These are phyloP conservation scores for Euphorbia peplus DNA, from an alignment of 345 rosid genomes.

Conservation along the genomic window DNA sequence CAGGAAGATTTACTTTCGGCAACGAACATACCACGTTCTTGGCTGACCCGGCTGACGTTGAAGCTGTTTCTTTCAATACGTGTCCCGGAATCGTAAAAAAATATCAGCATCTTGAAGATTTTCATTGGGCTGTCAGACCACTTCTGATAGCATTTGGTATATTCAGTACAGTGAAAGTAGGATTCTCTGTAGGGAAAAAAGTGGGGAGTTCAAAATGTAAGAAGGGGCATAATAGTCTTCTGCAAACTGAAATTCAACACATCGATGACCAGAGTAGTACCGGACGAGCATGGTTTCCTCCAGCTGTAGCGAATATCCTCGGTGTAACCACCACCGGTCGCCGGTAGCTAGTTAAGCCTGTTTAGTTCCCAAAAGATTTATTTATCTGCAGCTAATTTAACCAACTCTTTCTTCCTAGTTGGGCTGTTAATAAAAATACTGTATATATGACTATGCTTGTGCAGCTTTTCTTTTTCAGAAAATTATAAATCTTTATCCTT, in stretches of 20 bases:
- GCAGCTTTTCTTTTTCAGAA: slow-evolving; percentile 5
- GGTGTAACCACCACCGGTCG: slow-evolving; percentile 22
- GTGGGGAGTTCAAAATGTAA: slow-evolving; percentile 46
- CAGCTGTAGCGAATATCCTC: slow-evolving; percentile 43
- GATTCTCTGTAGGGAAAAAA: slow-evolving; percentile 46
- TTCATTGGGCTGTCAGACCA: slow-evolving; percentile 94
- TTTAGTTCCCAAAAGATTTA: background rate
- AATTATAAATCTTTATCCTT: background rate
- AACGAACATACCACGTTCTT: slow-evolving; percentile 43
- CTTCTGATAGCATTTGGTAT: slow-evolving; percentile 63
- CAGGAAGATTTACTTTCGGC: slow-evolving; percentile 62
- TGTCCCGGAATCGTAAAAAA: slow-evolving; percentile 63
- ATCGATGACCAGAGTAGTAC: slow-evolving; percentile 24
- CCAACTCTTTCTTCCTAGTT: slow-evolving; percentile 1
- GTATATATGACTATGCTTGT: background rate
- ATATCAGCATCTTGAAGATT: slow-evolving; percentile 88
- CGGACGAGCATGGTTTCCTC: slow-evolving; percentile 50
- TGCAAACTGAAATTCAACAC: slow-evolving; percentile 20
- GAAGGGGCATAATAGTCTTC: slow-evolving; percentile 23
- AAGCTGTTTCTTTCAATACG: slow-evolving; percentile 53
- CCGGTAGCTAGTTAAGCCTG: slow-evolving; percentile 15
- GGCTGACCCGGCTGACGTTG: slow-evolving; percentile 93
- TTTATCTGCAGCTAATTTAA: background rate
- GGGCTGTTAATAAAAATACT: background rate
- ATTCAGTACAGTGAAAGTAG: slow-evolving; percentile 63